phyloP scores from a whole-genome alignment of 768 basidiomycete genomes.

The Coprinopsis cinerea region DNA sequence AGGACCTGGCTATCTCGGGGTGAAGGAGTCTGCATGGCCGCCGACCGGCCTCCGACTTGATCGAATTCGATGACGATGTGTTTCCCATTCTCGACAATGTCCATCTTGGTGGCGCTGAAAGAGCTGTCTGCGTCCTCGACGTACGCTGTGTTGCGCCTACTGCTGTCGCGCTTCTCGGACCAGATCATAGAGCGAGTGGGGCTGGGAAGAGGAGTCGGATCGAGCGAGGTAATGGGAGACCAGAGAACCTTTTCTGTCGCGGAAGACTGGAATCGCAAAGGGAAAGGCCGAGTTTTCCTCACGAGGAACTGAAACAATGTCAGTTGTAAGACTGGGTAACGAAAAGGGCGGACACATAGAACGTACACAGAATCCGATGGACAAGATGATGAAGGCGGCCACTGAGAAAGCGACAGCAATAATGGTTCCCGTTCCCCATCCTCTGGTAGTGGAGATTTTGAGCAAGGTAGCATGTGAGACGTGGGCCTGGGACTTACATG shows the following conservation, averaged over 20 bases:
- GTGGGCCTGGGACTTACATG: too few relatives aligned
- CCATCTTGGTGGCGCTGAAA: background rate
- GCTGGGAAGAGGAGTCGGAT: background rate
- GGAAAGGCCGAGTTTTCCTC: background rate
- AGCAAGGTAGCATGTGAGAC: too few relatives aligned
- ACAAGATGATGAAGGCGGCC: background rate
- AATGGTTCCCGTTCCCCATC: background rate
- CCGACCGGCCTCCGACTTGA: background rate
- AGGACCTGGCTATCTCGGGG: too few relatives aligned
- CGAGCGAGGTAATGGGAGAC: background rate
- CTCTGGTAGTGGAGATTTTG: too few relatives aligned
- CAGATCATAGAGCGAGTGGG: background rate
- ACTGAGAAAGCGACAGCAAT: background rate
- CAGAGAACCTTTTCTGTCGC: background rate
- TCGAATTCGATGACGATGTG: background rate
- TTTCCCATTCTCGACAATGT: background rate
- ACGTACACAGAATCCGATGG: background rate
- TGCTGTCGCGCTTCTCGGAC: background rate
- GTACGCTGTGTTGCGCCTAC: too few relatives aligned
- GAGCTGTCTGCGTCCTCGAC: constrained; percentile 1
- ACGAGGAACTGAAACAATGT: constrained; percentile 3
- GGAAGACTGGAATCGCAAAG: background rate
- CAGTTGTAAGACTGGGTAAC: too few relatives aligned
- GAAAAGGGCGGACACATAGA: too few relatives aligned
- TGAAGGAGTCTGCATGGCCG: too few relatives aligned